Evolutionary conservation across 805 yeast species (phyloP), one percentile per base, ranked within the genome.

Genomic region (Ogataea nitratoaversa): DNA sequence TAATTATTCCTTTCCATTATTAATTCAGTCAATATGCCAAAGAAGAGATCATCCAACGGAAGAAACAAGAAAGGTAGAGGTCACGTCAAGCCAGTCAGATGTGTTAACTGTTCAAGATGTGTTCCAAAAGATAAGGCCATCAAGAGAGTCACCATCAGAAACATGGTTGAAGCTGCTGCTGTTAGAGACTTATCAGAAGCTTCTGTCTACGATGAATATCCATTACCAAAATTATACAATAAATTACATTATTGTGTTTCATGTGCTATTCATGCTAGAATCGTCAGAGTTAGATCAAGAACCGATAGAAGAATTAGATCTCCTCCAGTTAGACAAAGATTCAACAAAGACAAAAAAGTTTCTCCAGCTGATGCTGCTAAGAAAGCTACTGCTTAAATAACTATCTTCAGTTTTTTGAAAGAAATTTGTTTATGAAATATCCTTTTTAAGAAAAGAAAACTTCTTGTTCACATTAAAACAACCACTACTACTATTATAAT

Each of bases 31-130:
- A 82, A 73, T 57, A 93, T 93, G 99, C 98, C 99, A 77, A 93
- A 93, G 88, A 93, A 93, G 98, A 91, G 99, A 90, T 89, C 98
- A 76, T 89, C 97, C 93, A 89, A 90, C 97, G 99, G 99, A 84
- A 91, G 99, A 83, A 93, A 93, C 95, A 93, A 93, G 95, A 90
- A 89, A 81, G 98, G 98, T 73, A 93, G 99, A 88, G 99, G 99
- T 72, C 98, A 93, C 96, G 96, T 87, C 76, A 87, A 86, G 77
- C 95, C 96, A 72, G 97, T 91, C 68, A 90, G 99, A 85, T 93
- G 99, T 82, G 85, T 89, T 70, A 93, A 93, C 96, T 93, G 99
- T 78, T 85, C 96, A 66, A 88, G 95, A 76, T 87, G 95, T 80
- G 96, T 93, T 66, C 97, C 99, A 72, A 93, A 93, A 86, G 99